A percentile compares a stretch with the other conserved stretches of the same genome.
Conservation (phyloP, 2,329 filamentous ascomycete species). For the Amauroascus verrucosus region DNA sequence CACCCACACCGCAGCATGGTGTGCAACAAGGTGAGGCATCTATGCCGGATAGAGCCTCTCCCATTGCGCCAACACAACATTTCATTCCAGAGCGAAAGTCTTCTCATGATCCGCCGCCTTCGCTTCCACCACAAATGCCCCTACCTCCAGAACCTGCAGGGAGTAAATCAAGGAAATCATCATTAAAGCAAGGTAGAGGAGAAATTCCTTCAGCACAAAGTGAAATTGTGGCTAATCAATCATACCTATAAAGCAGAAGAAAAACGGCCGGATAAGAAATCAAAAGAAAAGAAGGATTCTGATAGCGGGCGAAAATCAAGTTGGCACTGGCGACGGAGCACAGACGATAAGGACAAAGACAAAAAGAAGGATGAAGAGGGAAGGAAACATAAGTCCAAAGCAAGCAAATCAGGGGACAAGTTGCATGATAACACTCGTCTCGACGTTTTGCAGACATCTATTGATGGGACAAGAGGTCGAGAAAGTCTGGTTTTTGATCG, state of each 20-base stretch:
- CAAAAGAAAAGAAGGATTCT: constrained; percentile 59
- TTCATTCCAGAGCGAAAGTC: constrained; percentile 45
- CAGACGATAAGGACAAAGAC: constrained; percentile 56
- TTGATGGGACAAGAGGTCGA: constrained; percentile 53
- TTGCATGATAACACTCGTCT: constrained; percentile 68
- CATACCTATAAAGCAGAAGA: constrained; percentile 67
- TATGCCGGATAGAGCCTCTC: constrained; percentile 32
- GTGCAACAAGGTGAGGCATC: constrained; percentile 45
- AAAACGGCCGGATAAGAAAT: constrained; percentile 58
- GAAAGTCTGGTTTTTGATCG: constrained; percentile 80
- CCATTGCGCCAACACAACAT: constrained; percentile 23
- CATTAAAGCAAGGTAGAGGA: constrained; percentile 24
- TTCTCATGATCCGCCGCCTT: constrained; percentile 37
- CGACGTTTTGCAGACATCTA: constrained; percentile 77
- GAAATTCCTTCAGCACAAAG: constrained; percentile 45
- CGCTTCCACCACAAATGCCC: constrained; percentile 38
- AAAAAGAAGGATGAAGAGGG: constrained; percentile 45
- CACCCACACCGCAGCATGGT: neutral
- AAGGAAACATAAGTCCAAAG: constrained; percentile 58
- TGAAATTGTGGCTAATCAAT: constrained; percentile 61
- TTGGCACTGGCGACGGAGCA: constrained; percentile 64
- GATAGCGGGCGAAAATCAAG: constrained; percentile 65
- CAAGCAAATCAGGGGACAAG: constrained; percentile 43
- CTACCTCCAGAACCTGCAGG: constrained; percentile 20
- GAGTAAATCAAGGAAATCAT: constrained; percentile 28